These are phyloP conservation scores for Tolypocladium tropicale DNA, from an alignment of 2,329 filamentous ascomycete species.

Conservation along the genomic window DNA sequence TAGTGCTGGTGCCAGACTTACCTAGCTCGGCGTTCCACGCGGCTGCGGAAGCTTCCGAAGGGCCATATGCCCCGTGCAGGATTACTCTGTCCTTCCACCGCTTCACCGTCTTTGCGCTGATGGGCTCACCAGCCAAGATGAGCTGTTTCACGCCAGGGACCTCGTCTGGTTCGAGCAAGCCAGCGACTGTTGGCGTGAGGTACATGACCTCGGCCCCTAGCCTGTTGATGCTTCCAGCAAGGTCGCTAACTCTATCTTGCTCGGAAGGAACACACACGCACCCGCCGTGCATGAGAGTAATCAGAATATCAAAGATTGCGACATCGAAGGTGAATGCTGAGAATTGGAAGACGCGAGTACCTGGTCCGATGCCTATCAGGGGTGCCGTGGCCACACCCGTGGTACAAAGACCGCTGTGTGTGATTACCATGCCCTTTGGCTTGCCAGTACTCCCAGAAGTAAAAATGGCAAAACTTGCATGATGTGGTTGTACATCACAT, in stretches of 20 bases:
- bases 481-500: neutral
- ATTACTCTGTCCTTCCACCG: neutral
- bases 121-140: conserved; percentile 3
- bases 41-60: neutral
- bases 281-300: conserved; percentile 8
- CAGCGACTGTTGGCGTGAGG: conserved; percentile 8
- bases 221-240: conserved; percentile 5
- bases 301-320: conserved; percentile 8
- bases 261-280: conserved; percentile 10
- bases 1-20: neutral
- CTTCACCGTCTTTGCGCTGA: neutral
- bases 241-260: conserved; percentile 7
- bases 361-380: conserved; percentile 2
- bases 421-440: conserved; percentile 30
- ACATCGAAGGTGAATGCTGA: conserved; percentile 11
- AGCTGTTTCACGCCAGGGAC: conserved; percentile 1
- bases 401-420: conserved; percentile 4
- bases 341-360: conserved; percentile 8
- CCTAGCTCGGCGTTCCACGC: neutral
- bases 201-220: conserved; percentile 1
- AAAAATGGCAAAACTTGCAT: conserved; percentile 19
- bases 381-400: neutral
- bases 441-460: conserved; percentile 47
- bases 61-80: neutral
- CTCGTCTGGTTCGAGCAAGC: neutral